Percentiles rank a stretch among this genome's conserved stretches.
Conservation (phyloP, 768 basidiomycete species). For the Trametes coccinea region DNA sequence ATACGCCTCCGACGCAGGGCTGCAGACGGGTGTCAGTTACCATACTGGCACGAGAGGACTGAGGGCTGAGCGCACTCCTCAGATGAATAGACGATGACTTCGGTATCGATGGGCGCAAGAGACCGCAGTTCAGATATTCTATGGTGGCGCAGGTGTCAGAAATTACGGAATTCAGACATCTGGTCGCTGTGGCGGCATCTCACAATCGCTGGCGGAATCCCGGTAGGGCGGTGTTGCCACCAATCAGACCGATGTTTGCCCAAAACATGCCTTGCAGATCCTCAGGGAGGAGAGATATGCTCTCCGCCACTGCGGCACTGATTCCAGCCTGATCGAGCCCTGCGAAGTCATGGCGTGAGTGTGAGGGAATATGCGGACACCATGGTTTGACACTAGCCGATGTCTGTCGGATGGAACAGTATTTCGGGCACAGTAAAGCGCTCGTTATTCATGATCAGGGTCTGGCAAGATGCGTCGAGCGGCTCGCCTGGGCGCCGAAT, state of each 20-base stretch:
- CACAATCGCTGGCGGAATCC: conserved; percentile 79
- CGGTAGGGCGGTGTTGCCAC: conserved; percentile 76
- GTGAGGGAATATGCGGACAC: conserved; percentile 3
- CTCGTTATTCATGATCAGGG: conserved; percentile 88
- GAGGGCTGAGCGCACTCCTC: conserved; percentile 57
- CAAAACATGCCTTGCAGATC: conserved; percentile 94
- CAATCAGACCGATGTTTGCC: conserved; percentile 89
- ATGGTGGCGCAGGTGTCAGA: conserved; percentile 17
- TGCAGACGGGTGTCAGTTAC: conserved; percentile 33
- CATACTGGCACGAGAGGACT: conserved; percentile 6
- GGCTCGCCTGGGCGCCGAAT: conserved; percentile 56
- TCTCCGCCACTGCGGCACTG: conserved; percentile 69
- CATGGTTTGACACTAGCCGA: conserved; percentile 51
- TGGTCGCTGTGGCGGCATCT: background rate
- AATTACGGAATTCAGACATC: conserved; percentile 9
- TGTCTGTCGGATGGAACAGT: conserved; percentile 86
- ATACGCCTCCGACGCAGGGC: conserved; percentile 69
- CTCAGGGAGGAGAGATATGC: conserved; percentile 72
- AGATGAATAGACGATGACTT: conserved; percentile 71
- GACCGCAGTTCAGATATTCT: conserved; percentile 75
- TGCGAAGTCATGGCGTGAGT: conserved; percentile 28
- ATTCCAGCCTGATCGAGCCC: conserved; percentile 85
- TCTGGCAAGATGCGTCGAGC: conserved; percentile 57
- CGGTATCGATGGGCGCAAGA: conserved; percentile 79
- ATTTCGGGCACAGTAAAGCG: conserved; percentile 92